Evolutionary conservation across 192 early-diverging fungal species (phyloP).

Genomic region (Rhizophagus prolifer): DNA sequence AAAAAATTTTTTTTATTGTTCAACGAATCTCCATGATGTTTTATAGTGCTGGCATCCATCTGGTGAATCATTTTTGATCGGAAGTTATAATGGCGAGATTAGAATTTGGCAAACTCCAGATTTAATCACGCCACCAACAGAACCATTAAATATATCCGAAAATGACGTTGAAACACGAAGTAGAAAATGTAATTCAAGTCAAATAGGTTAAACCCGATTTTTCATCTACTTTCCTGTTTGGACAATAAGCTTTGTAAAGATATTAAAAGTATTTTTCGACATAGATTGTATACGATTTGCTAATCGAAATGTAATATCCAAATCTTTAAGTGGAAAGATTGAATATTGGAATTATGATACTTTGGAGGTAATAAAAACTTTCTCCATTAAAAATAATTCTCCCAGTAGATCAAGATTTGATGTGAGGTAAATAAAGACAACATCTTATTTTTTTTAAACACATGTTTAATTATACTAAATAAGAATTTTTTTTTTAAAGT

Average conservation of each 20-base stretch:
- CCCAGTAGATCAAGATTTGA: constrained; percentile 46
- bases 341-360: constrained; percentile 72
- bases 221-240: not conserved
- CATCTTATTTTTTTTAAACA: not conserved
- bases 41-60: constrained; percentile 61
- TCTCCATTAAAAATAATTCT: constrained; percentile 42
- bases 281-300: constrained; percentile 75
- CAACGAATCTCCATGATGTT: not conserved
- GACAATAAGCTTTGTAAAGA: not conserved
- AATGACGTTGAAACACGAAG: constrained; percentile 28
- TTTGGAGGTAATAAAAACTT: constrained; percentile 43
- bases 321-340: constrained; percentile 73
- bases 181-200: constrained; percentile 36
- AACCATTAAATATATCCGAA: not conserved
- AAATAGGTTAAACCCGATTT: constrained; percentile 28
- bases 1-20: not conserved
- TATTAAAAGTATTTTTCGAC: not conserved
- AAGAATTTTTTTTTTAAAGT: constrained; percentile 26
- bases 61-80: constrained; percentile 55
- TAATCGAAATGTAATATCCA: constrained; percentile 64
- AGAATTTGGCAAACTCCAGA: constrained; percentile 38
- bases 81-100: constrained; percentile 45
- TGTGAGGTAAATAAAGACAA: constrained; percentile 33
- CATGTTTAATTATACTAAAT: not conserved
- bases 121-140: constrained; percentile 23